Evolutionary conservation across 768 basidiomycete genomes (phyloP).

Genomic region (Leccinum ochraceum): DNA sequence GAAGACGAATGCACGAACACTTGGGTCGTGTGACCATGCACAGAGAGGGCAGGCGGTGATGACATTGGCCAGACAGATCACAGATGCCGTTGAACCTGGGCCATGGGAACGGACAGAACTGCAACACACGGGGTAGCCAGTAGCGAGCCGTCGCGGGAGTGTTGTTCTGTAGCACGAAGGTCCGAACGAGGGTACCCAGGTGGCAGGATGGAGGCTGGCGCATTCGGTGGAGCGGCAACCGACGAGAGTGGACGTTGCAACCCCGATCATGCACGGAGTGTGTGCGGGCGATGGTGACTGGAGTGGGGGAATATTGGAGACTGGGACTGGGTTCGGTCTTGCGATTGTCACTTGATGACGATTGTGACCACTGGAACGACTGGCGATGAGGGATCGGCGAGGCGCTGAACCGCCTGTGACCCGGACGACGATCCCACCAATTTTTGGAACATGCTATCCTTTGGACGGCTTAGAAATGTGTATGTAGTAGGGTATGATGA

Average conservation of each 20-base stretch:
- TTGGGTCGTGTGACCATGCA: slow-evolving; percentile 20
- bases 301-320: slow-evolving; percentile 52
- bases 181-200: slow-evolving; percentile 23
- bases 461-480: slow-evolving; percentile 16
- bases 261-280: slow-evolving; percentile 27
- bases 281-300: slow-evolving; percentile 22
- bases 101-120: slow-evolving; percentile 38
- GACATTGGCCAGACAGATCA: slow-evolving; percentile 9
- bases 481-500: not conserved
- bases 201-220: slow-evolving; percentile 24
- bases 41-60: slow-evolving; percentile 21
- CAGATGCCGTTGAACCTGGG: slow-evolving; percentile 28
- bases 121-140: slow-evolving; percentile 17
- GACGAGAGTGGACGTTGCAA: slow-evolving; percentile 35
- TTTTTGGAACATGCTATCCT: slow-evolving; percentile 33
- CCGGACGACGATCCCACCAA: slow-evolving; percentile 25
- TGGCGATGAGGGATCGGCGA: slow-evolving; percentile 27
- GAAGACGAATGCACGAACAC: slow-evolving; percentile 14
- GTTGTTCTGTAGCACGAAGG: not conserved
- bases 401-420: slow-evolving; percentile 31
- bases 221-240: slow-evolving; percentile 39
- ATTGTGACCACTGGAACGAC: slow-evolving; percentile 23
- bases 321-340: slow-evolving; percentile 28
- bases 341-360: slow-evolving; percentile 16
- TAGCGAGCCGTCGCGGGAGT: slow-evolving; percentile 33